Evolutionary conservation across 1,284 basidiomycete species (phyloP).

Genomic region (Leccinum fallax): DNA sequence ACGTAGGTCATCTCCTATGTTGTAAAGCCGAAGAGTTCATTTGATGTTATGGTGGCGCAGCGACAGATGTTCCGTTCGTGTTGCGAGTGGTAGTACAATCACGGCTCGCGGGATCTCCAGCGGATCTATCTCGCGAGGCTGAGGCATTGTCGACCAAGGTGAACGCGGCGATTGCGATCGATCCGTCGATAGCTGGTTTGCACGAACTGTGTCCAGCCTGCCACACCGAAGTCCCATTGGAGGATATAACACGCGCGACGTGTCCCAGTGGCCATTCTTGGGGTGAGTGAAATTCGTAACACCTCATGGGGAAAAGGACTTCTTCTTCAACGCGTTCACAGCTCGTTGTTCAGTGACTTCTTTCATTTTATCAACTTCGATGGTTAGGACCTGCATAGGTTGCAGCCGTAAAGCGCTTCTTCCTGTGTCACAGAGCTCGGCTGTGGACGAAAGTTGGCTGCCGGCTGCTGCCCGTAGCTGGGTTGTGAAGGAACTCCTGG

Average conservation of each 20-base stretch:
- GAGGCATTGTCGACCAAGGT: conserved; percentile 45
- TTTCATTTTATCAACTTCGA: conserved; percentile 66
- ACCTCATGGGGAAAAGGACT: conserved; percentile 25
- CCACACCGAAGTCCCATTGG: conserved; percentile 53
- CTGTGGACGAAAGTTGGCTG: conserved; percentile 38
- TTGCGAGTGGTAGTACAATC: conserved; percentile 58
- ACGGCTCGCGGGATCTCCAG: conserved; percentile 48
- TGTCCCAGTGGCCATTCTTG: conserved; percentile 71
- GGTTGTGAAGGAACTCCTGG: conserved; percentile 64
- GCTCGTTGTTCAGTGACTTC: conserved; percentile 73
- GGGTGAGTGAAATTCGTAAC: conserved; percentile 44
- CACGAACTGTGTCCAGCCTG: conserved; percentile 74
- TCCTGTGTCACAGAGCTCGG: conserved; percentile 42
- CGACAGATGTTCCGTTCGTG: conserved; percentile 58
- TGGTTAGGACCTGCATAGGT: conserved; percentile 68
- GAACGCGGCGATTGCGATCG: conserved; percentile 36
- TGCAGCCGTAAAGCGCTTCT: conserved; percentile 72
- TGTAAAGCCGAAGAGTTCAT: conserved; percentile 14
- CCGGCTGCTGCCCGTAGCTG: conserved; percentile 55
- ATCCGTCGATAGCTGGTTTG: conserved; percentile 39
- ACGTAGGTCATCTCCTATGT: conserved; percentile 40
- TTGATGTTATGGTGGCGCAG: conserved; percentile 37
- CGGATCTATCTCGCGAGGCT: conserved; percentile 54
- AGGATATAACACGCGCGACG: conserved; percentile 56
- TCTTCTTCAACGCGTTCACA: conserved; percentile 35